phyloP scores from a whole-genome alignment of 306 rosid genomes.

The Dryas octopetala region DNA sequence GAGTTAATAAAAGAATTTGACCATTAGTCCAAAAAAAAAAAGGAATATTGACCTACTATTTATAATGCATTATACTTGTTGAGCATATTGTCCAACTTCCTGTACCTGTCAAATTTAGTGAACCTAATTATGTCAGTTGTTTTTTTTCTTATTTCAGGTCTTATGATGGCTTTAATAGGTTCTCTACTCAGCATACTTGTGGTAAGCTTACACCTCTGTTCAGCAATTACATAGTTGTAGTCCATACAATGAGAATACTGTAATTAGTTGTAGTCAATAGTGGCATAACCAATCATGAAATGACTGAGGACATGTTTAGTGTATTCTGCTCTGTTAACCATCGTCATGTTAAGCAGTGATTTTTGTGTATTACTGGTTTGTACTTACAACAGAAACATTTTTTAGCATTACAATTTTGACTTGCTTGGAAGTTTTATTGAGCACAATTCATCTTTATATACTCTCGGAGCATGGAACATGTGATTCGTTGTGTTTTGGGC shows the following conservation, averaged over 20 bases:
- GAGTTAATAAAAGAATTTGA: not conserved
- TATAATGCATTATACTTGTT: not conserved
- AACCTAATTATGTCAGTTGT: not conserved
- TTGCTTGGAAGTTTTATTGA: too few species aligned
- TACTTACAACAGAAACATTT: not conserved
- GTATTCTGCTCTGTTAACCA: not conserved
- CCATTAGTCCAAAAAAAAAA: not conserved
- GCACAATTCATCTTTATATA: too few species aligned
- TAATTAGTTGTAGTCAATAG: not conserved
- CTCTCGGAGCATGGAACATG: too few species aligned
- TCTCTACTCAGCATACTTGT: slow-evolving; percentile 62
- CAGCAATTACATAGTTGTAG: slow-evolving; percentile 1
- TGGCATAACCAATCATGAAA: not conserved
- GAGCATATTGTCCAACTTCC: not conserved
- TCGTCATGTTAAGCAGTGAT: not conserved
- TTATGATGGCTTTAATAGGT: slow-evolving; percentile 77
- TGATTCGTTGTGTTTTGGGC: too few species aligned
- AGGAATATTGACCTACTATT: not conserved
- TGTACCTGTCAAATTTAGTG: not conserved
- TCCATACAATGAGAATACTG: not conserved
- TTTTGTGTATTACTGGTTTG: not conserved
- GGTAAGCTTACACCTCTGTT: slow-evolving; percentile 43
- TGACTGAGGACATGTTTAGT: not conserved
- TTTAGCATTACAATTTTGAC: too few species aligned
- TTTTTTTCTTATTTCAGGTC: slow-evolving; percentile 53